Base-by-base conservation (phyloP, 2,329 filamentous ascomycete genomes). In the Echinosphaeria canescens region DNA sequence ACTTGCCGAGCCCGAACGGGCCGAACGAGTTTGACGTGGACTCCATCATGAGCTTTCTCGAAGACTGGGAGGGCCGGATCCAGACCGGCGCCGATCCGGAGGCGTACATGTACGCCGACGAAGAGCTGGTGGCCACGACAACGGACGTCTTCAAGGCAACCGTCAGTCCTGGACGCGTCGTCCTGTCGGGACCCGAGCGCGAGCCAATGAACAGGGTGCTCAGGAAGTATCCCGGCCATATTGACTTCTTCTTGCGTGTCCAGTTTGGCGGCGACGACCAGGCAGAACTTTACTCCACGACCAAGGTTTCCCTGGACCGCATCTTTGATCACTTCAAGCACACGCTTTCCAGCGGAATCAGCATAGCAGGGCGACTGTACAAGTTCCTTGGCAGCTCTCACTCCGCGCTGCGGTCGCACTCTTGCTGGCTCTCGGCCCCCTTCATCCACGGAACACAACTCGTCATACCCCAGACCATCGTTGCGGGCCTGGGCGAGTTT, bases 311-410 rank as follows among this genome's bases (percentile, higher is more conserved):
- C 2, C 48, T 62, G 5, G 52, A 63, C 0, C 23, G 34, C 1
- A 54, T 81, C 7, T 62, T 66, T 32, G 36, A 42, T 0, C 62
- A 71, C 1, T 84, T 82, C 43, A 61, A 62, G 27, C 33, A 40
- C 0, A 48, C 80, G 0, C 51, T 88, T 7, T 42, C 50, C 3
- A 38, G 53, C 0, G 70, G 69, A 0, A 63, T 90, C 15, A 39
- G 48, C 1, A 63, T 85, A 28, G 75, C 62, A 3, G 75, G 68
- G 1, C 54, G 68, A 10, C 40, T 45, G 1, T 81, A 68, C 38
- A 46, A 48, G 0, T 85, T 84, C 38, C 53, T 85, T 0, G 78
- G 78, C 0, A 85, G 82, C 43, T 82, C 75, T 0, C 73, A 84
- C 42, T 85, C 76, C 0, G 82, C 76, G 0, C 54, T 85, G 4